Percentiles rank a stretch among this genome's conserved stretches.
These are phyloP conservation scores for Marasmius fiardii DNA, from an alignment of 1,284 basidiomycete genomes.

Conservation along the genomic window DNA sequence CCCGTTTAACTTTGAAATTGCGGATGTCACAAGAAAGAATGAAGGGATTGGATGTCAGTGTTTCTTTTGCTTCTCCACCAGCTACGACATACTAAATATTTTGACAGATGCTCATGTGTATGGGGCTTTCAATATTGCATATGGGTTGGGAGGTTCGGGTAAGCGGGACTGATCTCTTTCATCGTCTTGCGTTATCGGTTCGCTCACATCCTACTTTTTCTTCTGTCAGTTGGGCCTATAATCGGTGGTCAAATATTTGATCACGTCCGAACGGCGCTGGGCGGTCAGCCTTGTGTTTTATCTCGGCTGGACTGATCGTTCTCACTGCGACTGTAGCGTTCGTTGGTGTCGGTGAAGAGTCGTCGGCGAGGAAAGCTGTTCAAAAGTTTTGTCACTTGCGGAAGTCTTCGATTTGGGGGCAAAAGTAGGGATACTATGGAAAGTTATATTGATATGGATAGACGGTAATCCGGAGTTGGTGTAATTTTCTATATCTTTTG, in stretches of 20 bases:
- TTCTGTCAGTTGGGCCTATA: slow-evolving; percentile 69
- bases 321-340: too few species aligned
- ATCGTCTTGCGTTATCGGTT: slow-evolving; percentile 3
- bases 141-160: slow-evolving; percentile 57
- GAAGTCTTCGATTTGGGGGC: too few species aligned
- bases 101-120: slow-evolving; percentile 2
- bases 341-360: too few species aligned
- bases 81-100: background rate
- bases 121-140: slow-evolving; percentile 21
- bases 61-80: too few species aligned
- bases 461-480: too few species aligned
- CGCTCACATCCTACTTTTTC: slow-evolving; percentile 11
- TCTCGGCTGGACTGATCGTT: too few species aligned
- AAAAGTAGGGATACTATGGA: too few species aligned
- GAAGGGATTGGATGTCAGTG: slow-evolving; percentile 69
- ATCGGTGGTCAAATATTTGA: slow-evolving; percentile 70
- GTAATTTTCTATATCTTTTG: too few species aligned
- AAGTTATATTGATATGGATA: too few species aligned
- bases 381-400: too few species aligned
- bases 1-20: slow-evolving; percentile 63
- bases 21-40: slow-evolving; percentile 48
- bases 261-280: slow-evolving; percentile 43
- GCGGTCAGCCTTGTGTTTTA: too few species aligned
- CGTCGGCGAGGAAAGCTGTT: too few species aligned
- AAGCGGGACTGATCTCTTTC: slow-evolving; percentile 22